Percentiles rank a stretch among this genome's conserved stretches.
Conservation (phyloP, 306 rosid species). For the Castanospermum australe region DNA sequence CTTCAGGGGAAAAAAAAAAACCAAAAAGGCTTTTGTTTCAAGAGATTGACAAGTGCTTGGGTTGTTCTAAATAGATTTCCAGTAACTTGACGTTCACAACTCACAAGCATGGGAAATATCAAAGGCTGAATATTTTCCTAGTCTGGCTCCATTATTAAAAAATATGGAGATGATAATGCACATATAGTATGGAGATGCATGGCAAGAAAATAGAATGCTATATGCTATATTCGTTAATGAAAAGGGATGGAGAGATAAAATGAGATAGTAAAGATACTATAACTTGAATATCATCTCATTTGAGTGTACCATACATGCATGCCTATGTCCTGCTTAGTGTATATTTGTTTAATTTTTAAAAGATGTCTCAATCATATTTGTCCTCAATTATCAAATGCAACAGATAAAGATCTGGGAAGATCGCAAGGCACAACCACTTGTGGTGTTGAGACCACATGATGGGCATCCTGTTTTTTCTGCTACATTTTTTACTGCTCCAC, state of each 20-base stretch:
- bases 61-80: too few relatives aligned
- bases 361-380: background rate
- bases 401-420: slow-evolving; percentile 97
- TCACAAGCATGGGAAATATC: too few relatives aligned
- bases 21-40: too few relatives aligned
- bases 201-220: too few relatives aligned
- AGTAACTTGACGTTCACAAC: too few relatives aligned
- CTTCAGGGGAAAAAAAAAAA: too few relatives aligned
- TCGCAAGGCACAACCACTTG: slow-evolving; percentile 80
- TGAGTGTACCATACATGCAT: background rate
- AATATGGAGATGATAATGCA: too few relatives aligned
- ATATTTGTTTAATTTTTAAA: slow-evolving; percentile 18
- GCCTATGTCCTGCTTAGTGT: background rate
- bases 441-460: slow-evolving; percentile 76
- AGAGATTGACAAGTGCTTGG: too few relatives aligned
- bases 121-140: too few relatives aligned
- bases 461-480: slow-evolving; percentile 92
- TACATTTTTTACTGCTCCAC: slow-evolving; percentile 79
- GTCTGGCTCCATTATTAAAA: too few relatives aligned
- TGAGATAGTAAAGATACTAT: background rate
- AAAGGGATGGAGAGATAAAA: background rate
- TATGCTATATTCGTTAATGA: too few relatives aligned
- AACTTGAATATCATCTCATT: background rate
- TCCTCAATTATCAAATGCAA: slow-evolving; percentile 21
- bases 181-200: too few relatives aligned